These are phyloP conservation scores for Komagataella pastoris DNA, from an alignment of 805 yeast genomes.

Conservation along the genomic window DNA sequence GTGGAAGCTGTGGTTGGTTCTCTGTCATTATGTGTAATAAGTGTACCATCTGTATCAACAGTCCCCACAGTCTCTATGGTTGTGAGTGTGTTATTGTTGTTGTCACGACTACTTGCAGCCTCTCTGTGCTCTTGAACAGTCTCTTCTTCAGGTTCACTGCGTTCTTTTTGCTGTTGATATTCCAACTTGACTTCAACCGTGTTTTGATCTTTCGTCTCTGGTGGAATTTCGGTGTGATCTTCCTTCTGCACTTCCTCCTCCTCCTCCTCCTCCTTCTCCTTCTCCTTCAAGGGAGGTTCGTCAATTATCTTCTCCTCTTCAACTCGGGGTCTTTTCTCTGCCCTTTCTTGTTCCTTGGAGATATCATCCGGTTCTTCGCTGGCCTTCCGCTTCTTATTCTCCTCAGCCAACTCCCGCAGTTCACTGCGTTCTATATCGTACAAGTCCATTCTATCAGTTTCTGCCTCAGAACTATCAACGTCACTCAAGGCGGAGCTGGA, in stretches of 20 bases:
- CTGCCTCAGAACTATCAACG: slow-evolving; percentile 70
- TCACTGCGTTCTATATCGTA: slow-evolving; percentile 36
- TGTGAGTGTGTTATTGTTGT: not conserved
- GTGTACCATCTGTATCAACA: not conserved
- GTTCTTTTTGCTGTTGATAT: not conserved
- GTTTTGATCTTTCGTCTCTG: not conserved
- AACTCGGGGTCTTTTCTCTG: not conserved
- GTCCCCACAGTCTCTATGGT: not conserved
- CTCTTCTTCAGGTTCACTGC: not conserved
- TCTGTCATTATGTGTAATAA: not conserved
- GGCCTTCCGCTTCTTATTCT: slow-evolving; percentile 2
- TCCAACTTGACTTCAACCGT: not conserved
- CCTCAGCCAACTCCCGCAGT: slow-evolving; percentile 24
- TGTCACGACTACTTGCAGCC: not conserved
- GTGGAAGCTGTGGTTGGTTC: not conserved
- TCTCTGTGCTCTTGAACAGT: not conserved
- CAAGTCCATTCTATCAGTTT: slow-evolving; percentile 73
- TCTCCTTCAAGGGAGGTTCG: slow-evolving; percentile 6
- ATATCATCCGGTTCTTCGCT: not conserved
- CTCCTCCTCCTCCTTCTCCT: slow-evolving; percentile 7
- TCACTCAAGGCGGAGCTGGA: slow-evolving; percentile 37
- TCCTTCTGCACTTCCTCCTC: slow-evolving; percentile 6
- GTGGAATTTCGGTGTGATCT: slow-evolving; percentile 2
- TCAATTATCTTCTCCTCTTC: not conserved
- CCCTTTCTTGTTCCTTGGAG: not conserved